A percentile compares a stretch with the other conserved stretches of the same genome.
These are phyloP conservation scores for Kondoa subrosea DNA, from an alignment of 768 basidiomycete genomes.

Conservation along the genomic window DNA sequence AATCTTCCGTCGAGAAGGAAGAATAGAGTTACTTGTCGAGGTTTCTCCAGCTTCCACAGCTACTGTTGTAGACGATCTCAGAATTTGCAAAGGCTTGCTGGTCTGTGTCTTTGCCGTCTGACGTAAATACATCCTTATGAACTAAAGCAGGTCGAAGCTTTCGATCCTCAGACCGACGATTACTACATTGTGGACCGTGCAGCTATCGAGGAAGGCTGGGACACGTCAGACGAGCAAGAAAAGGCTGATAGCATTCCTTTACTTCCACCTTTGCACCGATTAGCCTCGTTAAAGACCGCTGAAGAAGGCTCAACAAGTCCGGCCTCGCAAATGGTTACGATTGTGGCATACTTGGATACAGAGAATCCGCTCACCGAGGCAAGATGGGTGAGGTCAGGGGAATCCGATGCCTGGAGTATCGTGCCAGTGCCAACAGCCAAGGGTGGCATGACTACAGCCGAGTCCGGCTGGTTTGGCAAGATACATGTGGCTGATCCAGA, in stretches of 20 bases:
- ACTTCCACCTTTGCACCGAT: constrained; percentile 19
- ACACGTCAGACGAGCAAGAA: background rate
- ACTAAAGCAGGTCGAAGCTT: constrained; percentile 29
- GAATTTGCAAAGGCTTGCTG: constrained; percentile 50
- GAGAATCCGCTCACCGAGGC: constrained; percentile 81
- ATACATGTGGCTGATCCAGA: constrained; percentile 85
- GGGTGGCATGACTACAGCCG: constrained; percentile 10
- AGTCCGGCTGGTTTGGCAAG: constrained; percentile 67
- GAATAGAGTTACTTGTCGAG: constrained; percentile 60
- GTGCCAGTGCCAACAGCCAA: constrained; percentile 10
- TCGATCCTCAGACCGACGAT: constrained; percentile 30
- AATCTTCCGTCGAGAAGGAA: constrained; percentile 63
- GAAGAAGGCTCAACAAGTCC: background rate
- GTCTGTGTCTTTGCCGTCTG: constrained; percentile 37
- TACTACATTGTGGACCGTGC: constrained; percentile 26
- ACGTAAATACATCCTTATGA: background rate
- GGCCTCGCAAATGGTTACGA: constrained; percentile 37
- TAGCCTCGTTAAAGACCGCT: constrained; percentile 23
- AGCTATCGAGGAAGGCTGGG: constrained; percentile 19
- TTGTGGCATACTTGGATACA: constrained; percentile 66
- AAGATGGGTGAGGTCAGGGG: constrained; percentile 89
- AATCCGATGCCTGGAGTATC: constrained; percentile 81
- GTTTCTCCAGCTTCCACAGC: constrained; percentile 16
- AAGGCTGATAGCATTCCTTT: constrained; percentile 5
- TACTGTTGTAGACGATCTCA: constrained; percentile 8